phyloP scores from a whole-genome alignment of 768 basidiomycete genomes.

The Sutorius australiensis region DNA sequence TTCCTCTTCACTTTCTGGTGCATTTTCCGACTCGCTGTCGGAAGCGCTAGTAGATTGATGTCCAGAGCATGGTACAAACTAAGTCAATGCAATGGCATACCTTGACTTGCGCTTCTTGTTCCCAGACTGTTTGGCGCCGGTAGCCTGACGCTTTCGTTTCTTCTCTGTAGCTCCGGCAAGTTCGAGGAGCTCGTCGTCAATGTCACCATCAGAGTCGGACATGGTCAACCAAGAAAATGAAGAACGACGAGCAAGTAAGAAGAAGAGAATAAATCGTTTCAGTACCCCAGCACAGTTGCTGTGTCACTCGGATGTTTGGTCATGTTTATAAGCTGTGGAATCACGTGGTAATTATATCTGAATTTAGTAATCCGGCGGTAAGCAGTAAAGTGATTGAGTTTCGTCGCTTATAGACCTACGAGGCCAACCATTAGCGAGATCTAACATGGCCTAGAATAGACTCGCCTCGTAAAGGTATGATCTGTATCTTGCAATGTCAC shows the following conservation, averaged over 20 bases:
- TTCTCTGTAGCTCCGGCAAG: conserved; percentile 69
- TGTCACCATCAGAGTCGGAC: conserved; percentile 51
- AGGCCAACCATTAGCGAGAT: conserved; percentile 55
- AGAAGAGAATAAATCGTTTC: not conserved
- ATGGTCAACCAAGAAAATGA: conserved; percentile 24
- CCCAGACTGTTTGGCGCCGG: conserved; percentile 39
- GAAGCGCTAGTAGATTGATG: conserved; percentile 31
- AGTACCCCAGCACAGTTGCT: not conserved
- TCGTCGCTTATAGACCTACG: conserved; percentile 46
- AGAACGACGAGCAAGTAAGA: not conserved
- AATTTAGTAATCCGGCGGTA: conserved; percentile 9
- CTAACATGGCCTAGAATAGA: conserved; percentile 52
- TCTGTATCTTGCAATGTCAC: not conserved
- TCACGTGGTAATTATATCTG: conserved; percentile 14
- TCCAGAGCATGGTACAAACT: not conserved
- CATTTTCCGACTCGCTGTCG: conserved; percentile 47
- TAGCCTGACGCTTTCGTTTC: conserved; percentile 59
- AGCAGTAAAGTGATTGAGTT: not conserved
- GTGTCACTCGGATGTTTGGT: conserved; percentile 12
- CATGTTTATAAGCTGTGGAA: conserved; percentile 13
- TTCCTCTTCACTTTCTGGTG: conserved; percentile 61
- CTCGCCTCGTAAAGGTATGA: conserved; percentile 56
- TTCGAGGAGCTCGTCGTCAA: conserved; percentile 73
- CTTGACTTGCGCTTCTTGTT: conserved; percentile 70
- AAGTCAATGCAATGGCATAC: conserved; percentile 41